Percentiles rank a stretch among this genome's conserved stretches.
These are phyloP conservation scores for Citeromyces siamensis DNA, from an alignment of 1,139 yeast genomes.

Conservation along the genomic window DNA sequence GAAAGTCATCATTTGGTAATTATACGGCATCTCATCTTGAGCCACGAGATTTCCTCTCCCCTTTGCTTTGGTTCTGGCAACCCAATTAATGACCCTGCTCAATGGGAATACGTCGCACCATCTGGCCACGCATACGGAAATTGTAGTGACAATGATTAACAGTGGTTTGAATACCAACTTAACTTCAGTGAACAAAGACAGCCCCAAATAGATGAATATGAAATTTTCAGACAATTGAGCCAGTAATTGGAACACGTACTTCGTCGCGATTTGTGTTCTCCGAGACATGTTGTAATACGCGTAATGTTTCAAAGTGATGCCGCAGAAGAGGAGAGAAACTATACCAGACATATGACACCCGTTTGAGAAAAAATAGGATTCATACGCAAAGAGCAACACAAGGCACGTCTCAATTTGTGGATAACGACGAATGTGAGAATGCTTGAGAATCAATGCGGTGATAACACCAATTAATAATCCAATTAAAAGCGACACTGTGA, in stretches of 20 bases:
- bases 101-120: slow-evolving; percentile 98
- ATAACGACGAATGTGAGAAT: slow-evolving; percentile 83
- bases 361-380: slow-evolving; percentile 92
- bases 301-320: slow-evolving; percentile 91
- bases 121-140: slow-evolving; percentile 88
- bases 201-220: slow-evolving; percentile 88
- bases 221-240: slow-evolving; percentile 96
- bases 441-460: slow-evolving; percentile 83
- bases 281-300: slow-evolving; percentile 97
- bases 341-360: slow-evolving; percentile 99
- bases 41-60: slow-evolving; percentile 21
- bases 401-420: slow-evolving; percentile 96
- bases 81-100: slow-evolving; percentile 73
- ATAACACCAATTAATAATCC: slow-evolving; percentile 82
- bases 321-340: slow-evolving; percentile 89
- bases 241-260: slow-evolving; percentile 82
- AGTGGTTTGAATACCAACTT: slow-evolving; percentile 91
- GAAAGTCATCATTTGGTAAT: slow-evolving; percentile 97
- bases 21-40: slow-evolving; percentile 90
- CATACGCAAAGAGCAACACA: slow-evolving; percentile 84
- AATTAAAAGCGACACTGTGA: slow-evolving; percentile 83
- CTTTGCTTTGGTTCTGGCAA: slow-evolving; percentile 33
- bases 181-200: slow-evolving; percentile 91
- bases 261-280: slow-evolving; percentile 92
- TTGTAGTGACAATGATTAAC: slow-evolving; percentile 78